Evolutionary conservation across 1,139 yeast species (phyloP), one percentile per base, ranked within the genome.

Genomic region (Scheffersomyces stambukii): DNA sequence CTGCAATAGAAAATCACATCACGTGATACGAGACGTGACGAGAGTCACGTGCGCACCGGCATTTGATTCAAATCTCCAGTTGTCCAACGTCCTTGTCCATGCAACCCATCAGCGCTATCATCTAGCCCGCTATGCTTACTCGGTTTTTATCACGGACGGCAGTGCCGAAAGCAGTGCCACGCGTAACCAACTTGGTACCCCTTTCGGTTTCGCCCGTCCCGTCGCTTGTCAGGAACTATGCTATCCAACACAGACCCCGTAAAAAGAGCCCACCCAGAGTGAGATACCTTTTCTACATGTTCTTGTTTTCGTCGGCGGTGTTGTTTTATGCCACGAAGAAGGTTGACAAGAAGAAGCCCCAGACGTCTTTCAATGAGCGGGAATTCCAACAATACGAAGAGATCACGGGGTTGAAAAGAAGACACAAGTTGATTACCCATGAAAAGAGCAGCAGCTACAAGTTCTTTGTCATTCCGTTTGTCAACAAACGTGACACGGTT

Each of bases 341-440:
- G 16, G 64, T 79, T n/a, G 78, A 76, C 35, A 70, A 71, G 39
- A 70, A 65, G 40, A 48, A 39, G 24, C 75, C 75, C 13, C 75
- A 60, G 21, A 48, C 59, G 13, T 65, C 75, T 17, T 62, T 62
- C 40, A 62, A 77, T 8, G 84, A 77, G 42, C 69, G 68, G 33
- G 93, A 83, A 44, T 80, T 76, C 61, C 46, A 59, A 23, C 65
- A 63, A 29, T 61, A 63, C 36, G 81, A 76, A 39, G 53, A 62
- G 27, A 45, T 64, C 39, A 60, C 69, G 6, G 77, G 80, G 4
- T 63, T 77, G 42, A 77, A 64, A 46, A 65, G 84, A 50, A 67
- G 80, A 37, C 54, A 60, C 29, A 61, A 70, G 32, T 43, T 74
- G 29, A 63, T 77, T 29, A 37, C 42, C 10, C 45, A 39, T 17